Conservation (phyloP, 441 rosid species). For the Francoa sonchifolia region DNA sequence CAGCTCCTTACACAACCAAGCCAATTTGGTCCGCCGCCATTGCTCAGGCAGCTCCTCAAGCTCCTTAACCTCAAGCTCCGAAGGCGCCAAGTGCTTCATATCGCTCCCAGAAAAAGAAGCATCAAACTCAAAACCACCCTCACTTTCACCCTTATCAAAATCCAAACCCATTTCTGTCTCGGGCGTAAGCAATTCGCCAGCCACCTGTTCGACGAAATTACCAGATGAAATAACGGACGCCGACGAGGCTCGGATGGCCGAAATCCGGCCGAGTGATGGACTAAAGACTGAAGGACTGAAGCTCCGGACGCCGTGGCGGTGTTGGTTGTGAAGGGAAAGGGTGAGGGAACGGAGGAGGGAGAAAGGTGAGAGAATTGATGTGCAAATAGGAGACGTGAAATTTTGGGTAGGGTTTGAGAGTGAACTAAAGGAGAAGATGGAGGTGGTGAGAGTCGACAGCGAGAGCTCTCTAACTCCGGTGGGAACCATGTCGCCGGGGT, state of each 20-base stretch:
- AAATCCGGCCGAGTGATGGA: too few relatives aligned
- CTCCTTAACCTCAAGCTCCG: slow-evolving; percentile 50
- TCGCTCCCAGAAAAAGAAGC: slow-evolving; percentile 24
- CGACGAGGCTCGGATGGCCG: slow-evolving; percentile 5
- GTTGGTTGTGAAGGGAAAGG: slow-evolving; percentile 15
- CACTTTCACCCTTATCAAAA: slow-evolving; percentile 1
- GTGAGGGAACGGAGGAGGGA: slow-evolving; percentile 18
- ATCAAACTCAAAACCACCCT: slow-evolving; percentile 22
- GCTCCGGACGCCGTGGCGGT: slow-evolving; percentile 9
- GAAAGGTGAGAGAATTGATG: slow-evolving; percentile 17
- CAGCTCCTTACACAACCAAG: slow-evolving; percentile 82
- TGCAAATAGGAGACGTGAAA: slow-evolving; percentile 16
- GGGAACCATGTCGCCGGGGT: too few relatives aligned
- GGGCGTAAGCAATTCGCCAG: slow-evolving; percentile 5
- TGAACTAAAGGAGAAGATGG: not conserved
- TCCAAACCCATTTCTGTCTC: slow-evolving; percentile 16
- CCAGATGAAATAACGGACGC: slow-evolving; percentile 8
- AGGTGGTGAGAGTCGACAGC: too few relatives aligned
- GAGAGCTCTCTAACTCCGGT: too few relatives aligned
- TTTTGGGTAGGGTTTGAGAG: slow-evolving; percentile 6
- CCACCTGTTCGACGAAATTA: slow-evolving; percentile 42
- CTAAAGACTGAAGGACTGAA: too few relatives aligned
- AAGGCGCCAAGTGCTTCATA: slow-evolving; percentile 25
- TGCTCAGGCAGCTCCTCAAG: slow-evolving; percentile 75
- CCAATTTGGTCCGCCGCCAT: slow-evolving; percentile 64